Evolutionary conservation across 139 green algal genomes (phyloP).

Genomic region (Limnomonas spitsbergensis): DNA sequence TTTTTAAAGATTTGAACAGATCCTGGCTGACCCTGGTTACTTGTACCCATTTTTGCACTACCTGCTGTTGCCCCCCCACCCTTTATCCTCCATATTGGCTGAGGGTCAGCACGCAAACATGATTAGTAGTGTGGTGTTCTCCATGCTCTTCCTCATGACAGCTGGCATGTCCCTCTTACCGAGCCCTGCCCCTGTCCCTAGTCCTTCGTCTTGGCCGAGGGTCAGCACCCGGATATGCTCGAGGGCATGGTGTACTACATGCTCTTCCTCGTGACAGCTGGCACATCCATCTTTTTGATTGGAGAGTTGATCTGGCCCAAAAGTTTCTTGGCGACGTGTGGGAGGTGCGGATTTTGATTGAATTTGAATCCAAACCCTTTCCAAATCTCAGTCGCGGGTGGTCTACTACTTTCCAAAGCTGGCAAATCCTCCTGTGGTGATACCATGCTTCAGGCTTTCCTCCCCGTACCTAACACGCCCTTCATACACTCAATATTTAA

Average conservation of each 20-base stretch:
- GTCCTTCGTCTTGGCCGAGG: slow-evolving; percentile 9
- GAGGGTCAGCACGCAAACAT: slow-evolving; percentile 19
- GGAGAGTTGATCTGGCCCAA: slow-evolving; percentile 11
- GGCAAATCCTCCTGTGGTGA: background rate
- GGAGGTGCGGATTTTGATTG: background rate
- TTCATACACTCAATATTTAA: too few species aligned
- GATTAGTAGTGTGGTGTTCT: slow-evolving; percentile 21
- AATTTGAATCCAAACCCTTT: slow-evolving; percentile 10
- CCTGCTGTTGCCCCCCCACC: too few species aligned
- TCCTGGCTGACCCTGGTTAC: too few species aligned
- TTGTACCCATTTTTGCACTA: background rate
- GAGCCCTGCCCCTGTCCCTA: too few species aligned
- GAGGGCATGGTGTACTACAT: slow-evolving; percentile 20
- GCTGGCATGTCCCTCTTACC: background rate
- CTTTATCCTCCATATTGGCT: slow-evolving; percentile 5
- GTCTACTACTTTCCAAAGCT: background rate
- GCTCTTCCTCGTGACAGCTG: slow-evolving; percentile 7
- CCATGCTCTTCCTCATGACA: slow-evolving; percentile 11
- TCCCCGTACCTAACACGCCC: too few species aligned
- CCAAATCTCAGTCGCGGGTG: background rate
- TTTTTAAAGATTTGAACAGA: too few species aligned
- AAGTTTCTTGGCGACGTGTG: slow-evolving; percentile 7
- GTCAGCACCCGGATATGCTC: slow-evolving; percentile 22
- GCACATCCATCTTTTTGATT: background rate
- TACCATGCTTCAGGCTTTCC: too few species aligned